Evolutionary conservation across 176 grass and related monocot species (phyloP).

Genomic region (Themeda triandra): DNA sequence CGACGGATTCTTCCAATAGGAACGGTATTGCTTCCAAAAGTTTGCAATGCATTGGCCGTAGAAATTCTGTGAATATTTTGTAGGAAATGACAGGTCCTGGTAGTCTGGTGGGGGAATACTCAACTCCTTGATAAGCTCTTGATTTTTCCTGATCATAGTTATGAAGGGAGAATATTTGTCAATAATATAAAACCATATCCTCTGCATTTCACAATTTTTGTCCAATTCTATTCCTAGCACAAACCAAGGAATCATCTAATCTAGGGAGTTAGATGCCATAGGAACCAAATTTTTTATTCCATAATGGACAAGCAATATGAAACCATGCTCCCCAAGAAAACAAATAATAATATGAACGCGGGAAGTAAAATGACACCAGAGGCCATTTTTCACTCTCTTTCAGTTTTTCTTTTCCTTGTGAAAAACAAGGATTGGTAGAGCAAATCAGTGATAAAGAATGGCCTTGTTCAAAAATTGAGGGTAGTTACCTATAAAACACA

Average conservation of each 20-base stretch:
- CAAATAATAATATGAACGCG: not conserved
- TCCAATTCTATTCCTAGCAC: not conserved
- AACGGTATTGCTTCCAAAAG: conserved; percentile 80
- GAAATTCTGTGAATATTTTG: conserved; percentile 75
- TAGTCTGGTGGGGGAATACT: conserved; percentile 52
- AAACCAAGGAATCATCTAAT: not conserved
- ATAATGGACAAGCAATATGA: not conserved
- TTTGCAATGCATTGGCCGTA: conserved; percentile 57
- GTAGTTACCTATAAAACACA: conserved; percentile 53
- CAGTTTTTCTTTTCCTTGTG: not conserved
- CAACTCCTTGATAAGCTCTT: conserved; percentile 75
- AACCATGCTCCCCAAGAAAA: not conserved
- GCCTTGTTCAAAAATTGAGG: not conserved
- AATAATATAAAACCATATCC: not conserved
- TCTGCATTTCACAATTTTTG: not conserved
- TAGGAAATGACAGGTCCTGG: conserved; percentile 71
- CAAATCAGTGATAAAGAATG: not conserved
- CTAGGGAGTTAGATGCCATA: not conserved
- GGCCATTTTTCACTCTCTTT: not conserved
- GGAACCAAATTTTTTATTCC: not conserved
- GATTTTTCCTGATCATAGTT: conserved; percentile 37
- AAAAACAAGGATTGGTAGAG: not conserved
- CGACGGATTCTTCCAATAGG: conserved; percentile 94
- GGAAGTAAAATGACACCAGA: not conserved
- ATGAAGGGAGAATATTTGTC: not conserved